phyloP scores from a whole-genome alignment of 441 rosid species.

The Dalechampia spathulata region DNA sequence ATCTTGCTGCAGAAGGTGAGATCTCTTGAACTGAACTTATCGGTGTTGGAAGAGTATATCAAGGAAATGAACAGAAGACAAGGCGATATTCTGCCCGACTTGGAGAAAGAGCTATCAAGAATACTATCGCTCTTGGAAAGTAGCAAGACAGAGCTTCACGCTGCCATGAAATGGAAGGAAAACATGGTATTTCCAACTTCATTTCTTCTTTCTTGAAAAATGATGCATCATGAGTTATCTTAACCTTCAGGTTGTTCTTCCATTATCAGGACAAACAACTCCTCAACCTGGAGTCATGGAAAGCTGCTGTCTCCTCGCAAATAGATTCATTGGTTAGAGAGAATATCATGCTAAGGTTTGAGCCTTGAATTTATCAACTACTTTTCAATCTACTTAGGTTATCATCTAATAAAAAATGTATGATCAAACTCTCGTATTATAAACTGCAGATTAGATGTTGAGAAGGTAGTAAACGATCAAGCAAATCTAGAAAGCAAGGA shows the following conservation, averaged over 20 bases:
- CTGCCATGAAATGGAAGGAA: conserved; percentile 48
- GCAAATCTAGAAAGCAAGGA: conserved; percentile 62
- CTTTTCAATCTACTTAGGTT: background rate
- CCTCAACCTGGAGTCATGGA: conserved; percentile 52
- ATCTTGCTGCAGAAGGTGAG: conserved; percentile 83
- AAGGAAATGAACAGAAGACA: conserved; percentile 48
- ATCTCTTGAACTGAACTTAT: conserved; percentile 62
- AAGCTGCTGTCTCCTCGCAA: conserved; percentile 40
- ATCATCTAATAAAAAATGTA: no score
- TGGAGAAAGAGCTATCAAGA: conserved; percentile 43
- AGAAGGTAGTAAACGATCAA: conserved; percentile 52
- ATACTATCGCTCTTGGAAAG: conserved; percentile 42
- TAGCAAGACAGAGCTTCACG: conserved; percentile 44
- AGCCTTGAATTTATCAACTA: background rate
- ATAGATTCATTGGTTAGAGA: conserved; percentile 52
- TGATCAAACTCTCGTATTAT: no score
- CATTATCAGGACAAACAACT: conserved; percentile 44
- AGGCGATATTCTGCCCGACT: conserved; percentile 44
- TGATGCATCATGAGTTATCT: background rate
- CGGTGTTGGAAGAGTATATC: conserved; percentile 61
- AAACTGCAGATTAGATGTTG: conserved; percentile 50
- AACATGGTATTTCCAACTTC: conserved; percentile 35
- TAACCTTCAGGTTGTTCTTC: no score
- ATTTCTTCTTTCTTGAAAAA: background rate
- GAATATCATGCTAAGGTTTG: conserved; percentile 59